These are phyloP conservation scores for Cucurbita ficifolia DNA, from an alignment of 306 rosid species.

Conservation along the genomic window DNA sequence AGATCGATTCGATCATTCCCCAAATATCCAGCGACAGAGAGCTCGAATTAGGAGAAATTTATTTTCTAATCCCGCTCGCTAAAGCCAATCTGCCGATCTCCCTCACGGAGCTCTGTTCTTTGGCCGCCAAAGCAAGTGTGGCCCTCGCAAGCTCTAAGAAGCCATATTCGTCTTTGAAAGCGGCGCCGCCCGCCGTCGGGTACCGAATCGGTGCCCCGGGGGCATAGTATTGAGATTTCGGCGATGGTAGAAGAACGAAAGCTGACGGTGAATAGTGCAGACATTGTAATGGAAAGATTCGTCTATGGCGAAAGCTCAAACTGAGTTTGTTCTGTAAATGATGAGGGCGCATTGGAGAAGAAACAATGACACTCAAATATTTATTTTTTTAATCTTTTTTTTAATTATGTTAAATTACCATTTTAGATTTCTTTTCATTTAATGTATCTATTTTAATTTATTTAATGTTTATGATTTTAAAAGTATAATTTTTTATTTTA, in stretches of 20 bases:
- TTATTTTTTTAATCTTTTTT: too few species aligned
- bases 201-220: neutral
- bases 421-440: too few species aligned
- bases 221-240: neutral
- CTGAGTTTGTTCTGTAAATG: too few species aligned
- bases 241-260: neutral
- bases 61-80: conserved; percentile 35
- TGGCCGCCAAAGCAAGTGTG: conserved; percentile 42
- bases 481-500: too few species aligned
- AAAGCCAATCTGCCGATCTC: conserved; percentile 24
- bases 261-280: too few species aligned
- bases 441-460: too few species aligned
- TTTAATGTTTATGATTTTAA: too few species aligned
- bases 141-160: conserved; percentile 21
- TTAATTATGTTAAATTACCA: too few species aligned
- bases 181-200: neutral
- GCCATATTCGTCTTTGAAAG: neutral
- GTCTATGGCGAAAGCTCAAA: too few species aligned
- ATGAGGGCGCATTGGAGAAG: too few species aligned
- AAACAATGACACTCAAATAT: too few species aligned
- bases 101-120: conserved; percentile 31
- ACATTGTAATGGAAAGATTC: too few species aligned
- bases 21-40: conserved; percentile 23
- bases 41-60: conserved; percentile 38
- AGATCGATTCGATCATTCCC: conserved; percentile 17